Conservation (phyloP, 2,329 filamentous ascomycete genomes). For the Allantophomopsis cytisporea region DNA sequence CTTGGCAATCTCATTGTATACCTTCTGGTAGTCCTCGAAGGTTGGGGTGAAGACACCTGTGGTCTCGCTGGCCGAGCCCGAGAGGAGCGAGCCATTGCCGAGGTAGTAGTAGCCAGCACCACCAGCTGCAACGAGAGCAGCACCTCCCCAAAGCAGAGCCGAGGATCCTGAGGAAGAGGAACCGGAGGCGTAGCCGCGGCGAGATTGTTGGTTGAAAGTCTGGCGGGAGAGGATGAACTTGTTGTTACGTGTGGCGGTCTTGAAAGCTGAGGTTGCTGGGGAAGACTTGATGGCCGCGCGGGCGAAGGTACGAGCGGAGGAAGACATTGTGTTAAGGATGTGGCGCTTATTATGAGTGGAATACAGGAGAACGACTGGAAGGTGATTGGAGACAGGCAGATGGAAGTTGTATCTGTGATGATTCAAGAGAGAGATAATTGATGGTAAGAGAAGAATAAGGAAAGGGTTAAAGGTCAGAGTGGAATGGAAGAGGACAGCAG, state of each 20-base stretch:
- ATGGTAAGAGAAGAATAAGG: too few species aligned
- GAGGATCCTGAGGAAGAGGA: constrained; percentile 31
- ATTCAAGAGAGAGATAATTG: too few species aligned
- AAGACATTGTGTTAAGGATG: constrained; percentile 19
- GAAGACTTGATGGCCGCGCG: constrained; percentile 20
- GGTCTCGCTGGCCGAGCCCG: constrained; percentile 24
- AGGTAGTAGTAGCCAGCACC: constrained; percentile 55
- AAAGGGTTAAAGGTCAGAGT: too few species aligned
- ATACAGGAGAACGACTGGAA: too few species aligned
- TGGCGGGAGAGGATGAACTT: constrained; percentile 49
- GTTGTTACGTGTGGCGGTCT: constrained; percentile 38
- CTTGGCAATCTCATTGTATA: constrained; percentile 78
- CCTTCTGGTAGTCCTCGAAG: constrained; percentile 84
- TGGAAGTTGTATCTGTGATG: too few species aligned
- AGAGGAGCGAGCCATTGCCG: constrained; percentile 25
- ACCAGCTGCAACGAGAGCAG: constrained; percentile 44
- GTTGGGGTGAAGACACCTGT: constrained; percentile 53
- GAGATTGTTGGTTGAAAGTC: constrained; percentile 59
- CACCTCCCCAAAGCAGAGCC: constrained; percentile 39
- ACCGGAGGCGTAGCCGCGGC: constrained; percentile 69
- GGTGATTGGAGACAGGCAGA: too few species aligned
- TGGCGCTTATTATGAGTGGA: too few species aligned
- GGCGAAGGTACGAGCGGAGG: constrained; percentile 20
- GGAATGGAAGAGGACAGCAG: too few species aligned
- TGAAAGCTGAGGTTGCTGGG: constrained; percentile 34